A percentile compares a stretch with the other conserved stretches of the same genome.
phyloP scores from a whole-genome alignment of 129 eudicot genomes.

The Ambrosia artemisiifolia region DNA sequence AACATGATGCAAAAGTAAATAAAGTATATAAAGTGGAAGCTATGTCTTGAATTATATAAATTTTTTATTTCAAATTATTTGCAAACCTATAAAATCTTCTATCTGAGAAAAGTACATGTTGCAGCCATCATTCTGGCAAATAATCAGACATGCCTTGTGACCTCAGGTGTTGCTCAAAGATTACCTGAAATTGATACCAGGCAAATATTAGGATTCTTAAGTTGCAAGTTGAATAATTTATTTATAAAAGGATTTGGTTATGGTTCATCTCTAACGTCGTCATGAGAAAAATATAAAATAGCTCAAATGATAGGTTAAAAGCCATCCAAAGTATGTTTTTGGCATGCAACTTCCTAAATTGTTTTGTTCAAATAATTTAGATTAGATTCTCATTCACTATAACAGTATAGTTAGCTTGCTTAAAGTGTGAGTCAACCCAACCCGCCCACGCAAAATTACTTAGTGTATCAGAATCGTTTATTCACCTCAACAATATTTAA shows the following conservation, averaged over 20 bases:
- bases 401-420: no score
- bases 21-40: conserved; percentile 4
- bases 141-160: conserved; percentile 92
- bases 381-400: no score
- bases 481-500: no score
- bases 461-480: no score
- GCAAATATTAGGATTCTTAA: not conserved
- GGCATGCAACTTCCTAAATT: no score
- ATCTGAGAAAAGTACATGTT: conserved; percentile 85
- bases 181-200: conserved; percentile 51
- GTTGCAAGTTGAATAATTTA: not conserved
- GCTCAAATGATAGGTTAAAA: no score
- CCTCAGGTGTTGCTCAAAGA: conserved; percentile 97
- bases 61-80: not conserved
- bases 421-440: no score
- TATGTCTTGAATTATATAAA: not conserved
- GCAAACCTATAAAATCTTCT: conserved; percentile 90
- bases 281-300: not conserved
- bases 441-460: no score
- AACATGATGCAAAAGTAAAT: conserved; percentile 19
- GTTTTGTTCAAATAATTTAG: no score
- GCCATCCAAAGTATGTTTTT: no score
- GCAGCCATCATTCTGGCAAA: conserved; percentile 98
- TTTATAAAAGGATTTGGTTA: no score
- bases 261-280: not conserved